phyloP scores from a whole-genome alignment of 2,329 filamentous ascomycete species.

The Diaporthe ilicicola region DNA sequence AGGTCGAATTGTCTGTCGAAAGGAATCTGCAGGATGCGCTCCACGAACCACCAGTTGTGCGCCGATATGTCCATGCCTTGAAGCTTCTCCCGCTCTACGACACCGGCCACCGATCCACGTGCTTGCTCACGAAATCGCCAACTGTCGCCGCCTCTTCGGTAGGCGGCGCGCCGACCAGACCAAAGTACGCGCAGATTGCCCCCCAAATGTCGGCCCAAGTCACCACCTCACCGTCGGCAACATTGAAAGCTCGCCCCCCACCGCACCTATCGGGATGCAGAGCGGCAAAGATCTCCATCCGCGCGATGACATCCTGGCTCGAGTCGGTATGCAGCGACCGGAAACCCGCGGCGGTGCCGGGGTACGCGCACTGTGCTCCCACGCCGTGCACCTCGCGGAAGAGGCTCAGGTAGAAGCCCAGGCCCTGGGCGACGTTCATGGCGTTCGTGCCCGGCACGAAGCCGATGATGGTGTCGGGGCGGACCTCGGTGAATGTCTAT shows the following conservation, averaged over 20 bases:
- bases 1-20: slow-evolving; percentile 9
- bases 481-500: slow-evolving; percentile 54
- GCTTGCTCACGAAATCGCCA: not conserved
- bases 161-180: not conserved
- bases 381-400: slow-evolving; percentile 47
- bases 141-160: not conserved
- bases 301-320: slow-evolving; percentile 48
- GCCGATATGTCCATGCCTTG: not conserved
- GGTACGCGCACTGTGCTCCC: slow-evolving; percentile 48
- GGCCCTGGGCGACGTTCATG: slow-evolving; percentile 50
- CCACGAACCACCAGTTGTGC: slow-evolving; percentile 21
- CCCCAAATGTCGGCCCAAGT: slow-evolving; percentile 1
- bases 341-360: slow-evolving; percentile 48
- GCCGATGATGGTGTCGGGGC: slow-evolving; percentile 53
- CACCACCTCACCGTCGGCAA: not conserved
- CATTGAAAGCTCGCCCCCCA: not conserved
- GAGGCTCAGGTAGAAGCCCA: slow-evolving; percentile 49
- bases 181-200: not conserved
- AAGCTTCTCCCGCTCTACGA: not conserved
- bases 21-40: slow-evolving; percentile 8
- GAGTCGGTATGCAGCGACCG: slow-evolving; percentile 48
- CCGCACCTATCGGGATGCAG: not conserved
- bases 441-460: slow-evolving; percentile 54
- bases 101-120: not conserved
- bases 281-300: slow-evolving; percentile 17